Conservation (phyloP, 139 green algal genomes). For the Yamagishiella unicocca region DNA sequence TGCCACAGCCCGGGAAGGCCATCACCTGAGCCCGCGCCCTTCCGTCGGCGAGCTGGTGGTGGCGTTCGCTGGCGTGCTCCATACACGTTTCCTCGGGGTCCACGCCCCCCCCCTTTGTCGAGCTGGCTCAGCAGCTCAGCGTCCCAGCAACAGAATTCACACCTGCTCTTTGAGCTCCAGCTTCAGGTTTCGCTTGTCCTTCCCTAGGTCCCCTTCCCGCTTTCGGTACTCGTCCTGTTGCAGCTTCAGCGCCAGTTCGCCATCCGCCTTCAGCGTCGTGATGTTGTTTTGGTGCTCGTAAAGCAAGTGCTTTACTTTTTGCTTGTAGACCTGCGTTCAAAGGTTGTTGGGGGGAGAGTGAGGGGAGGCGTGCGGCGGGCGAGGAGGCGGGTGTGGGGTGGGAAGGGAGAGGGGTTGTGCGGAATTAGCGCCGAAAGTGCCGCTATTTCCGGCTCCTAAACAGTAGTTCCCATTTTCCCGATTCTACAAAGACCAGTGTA, state of each 20-base stretch:
- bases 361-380: not conserved
- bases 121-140: too few species aligned
- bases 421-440: too few species aligned
- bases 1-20: too few species aligned
- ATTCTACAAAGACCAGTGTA: too few species aligned
- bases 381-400: not conserved
- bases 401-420: not conserved
- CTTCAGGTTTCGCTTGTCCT: constrained; percentile 89
- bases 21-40: too few species aligned
- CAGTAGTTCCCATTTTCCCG: too few species aligned
- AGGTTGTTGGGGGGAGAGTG: not conserved
- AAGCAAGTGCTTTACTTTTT: constrained; percentile 96
- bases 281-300: constrained; percentile 95
- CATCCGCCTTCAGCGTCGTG: constrained; percentile 86
- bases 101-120: too few species aligned
- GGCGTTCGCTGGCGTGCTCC: too few species aligned
- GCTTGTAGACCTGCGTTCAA: constrained; percentile 85
- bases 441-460: too few species aligned
- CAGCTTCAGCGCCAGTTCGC: constrained; percentile 83
- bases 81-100: too few species aligned
- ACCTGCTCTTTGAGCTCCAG: constrained; percentile 85
- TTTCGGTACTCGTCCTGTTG: constrained; percentile 77
- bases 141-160: too few species aligned
- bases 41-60: too few species aligned
- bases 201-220: constrained; percentile 73